phyloP scores from a whole-genome alignment of 1,139 yeast genomes.

The Geotrichum cucujoidarum region DNA sequence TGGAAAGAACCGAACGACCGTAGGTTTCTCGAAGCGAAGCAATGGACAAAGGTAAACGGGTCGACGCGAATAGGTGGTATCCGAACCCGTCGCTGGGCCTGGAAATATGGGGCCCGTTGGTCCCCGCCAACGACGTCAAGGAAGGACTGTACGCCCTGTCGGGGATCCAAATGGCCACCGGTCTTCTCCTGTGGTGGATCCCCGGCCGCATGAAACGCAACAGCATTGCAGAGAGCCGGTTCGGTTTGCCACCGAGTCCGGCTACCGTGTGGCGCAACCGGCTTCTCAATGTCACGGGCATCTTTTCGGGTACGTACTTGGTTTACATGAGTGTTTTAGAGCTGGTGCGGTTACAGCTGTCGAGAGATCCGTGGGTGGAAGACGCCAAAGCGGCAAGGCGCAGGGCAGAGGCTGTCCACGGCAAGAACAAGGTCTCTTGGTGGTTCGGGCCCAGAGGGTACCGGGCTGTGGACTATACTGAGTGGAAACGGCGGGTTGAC shows the following conservation, averaged over 20 bases:
- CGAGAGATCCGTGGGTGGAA: conserved; percentile 36
- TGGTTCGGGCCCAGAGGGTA: conserved; percentile 37
- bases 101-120: conserved; percentile 35
- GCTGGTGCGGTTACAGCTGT: conserved; percentile 28
- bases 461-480: conserved; percentile 27
- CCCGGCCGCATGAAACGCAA: conserved; percentile 22
- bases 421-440: conserved; percentile 19
- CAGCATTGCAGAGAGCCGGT: conserved; percentile 10
- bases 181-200: conserved; percentile 29
- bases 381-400: conserved; percentile 33
- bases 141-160: conserved; percentile 30
- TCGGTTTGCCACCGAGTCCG: conserved; percentile 19
- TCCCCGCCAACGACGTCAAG: conserved; percentile 36
- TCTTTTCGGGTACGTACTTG: conserved; percentile 29
- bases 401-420: conserved; percentile 7
- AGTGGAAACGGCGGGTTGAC: conserved; percentile 32
- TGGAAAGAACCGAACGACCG: neutral
- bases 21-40: neutral
- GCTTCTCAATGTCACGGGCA: conserved; percentile 24
- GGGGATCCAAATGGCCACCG: conserved; percentile 29
- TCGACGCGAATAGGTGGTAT: conserved; percentile 17
- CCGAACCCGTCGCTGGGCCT: conserved; percentile 35
- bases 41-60: neutral
- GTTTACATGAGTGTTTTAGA: conserved; percentile 30
- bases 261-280: neutral